Base-by-base conservation (phyloP, 2,329 filamentous ascomycete species). In the Cladosporium sp. region DNA sequence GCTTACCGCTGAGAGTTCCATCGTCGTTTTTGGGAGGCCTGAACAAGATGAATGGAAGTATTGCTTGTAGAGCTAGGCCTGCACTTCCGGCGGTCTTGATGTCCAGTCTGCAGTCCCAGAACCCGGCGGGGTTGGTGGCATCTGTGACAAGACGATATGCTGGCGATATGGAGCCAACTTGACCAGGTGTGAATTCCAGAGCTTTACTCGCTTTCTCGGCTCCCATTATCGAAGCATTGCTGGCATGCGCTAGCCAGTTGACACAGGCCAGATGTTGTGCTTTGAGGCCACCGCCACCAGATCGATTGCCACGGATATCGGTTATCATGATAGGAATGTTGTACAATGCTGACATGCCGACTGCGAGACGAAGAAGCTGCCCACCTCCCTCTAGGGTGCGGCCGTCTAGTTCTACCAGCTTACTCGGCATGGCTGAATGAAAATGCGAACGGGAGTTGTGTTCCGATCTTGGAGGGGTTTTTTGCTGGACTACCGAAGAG, bases 321-420 rank as follows among this genome's bases (percentile, higher is more conserved):
- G 76, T 78, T 67, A 88, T 83, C 26, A 76, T 77, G 58, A 88
- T 75, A 1, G 85, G 80, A 1, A 74, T 80, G 25, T 74, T 73
- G 6, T 82, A 85, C 18, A 88, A 77, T 5, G 83, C 82, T 1
- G 86, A 84, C 2, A 88, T 75, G 16, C 82, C 81, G 10, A 87
- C 70, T 2, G 85, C 84, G 60, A 85, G 81, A 25, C 86, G 85
- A 51, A 88, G 78, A 2, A 89, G 79, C 73, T 89, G 86, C 16
- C 86, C 86, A 28, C 86, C 86, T 46, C 86, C 86, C 80, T 89
- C 86, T 23, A 88, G 82, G 3, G 81, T 86, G 21, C 81, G 81
- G 57, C 86, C 86, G 71, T 86, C 81, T 13, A 88, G 75, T 58
- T 77, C 72, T 28, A 83, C 32, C 26, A 66, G 56, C 28, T 68